Conservation (phyloP, 345 rosid species). For the Sisymbrium altissimum region DNA sequence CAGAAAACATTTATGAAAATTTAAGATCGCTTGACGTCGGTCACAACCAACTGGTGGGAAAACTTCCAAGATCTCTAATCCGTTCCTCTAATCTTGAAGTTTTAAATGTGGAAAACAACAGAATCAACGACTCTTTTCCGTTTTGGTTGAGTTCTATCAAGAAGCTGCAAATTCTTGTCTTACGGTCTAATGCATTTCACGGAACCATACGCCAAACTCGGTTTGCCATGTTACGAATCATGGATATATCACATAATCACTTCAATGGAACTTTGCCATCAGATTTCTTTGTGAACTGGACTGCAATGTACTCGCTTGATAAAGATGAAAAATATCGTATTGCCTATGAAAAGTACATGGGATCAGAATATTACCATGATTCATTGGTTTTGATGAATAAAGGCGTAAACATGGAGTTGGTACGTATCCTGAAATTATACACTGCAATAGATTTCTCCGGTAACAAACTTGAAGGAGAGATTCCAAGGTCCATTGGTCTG, state of each 20-base stretch:
- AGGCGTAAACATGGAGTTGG: not conserved
- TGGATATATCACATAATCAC: not conserved
- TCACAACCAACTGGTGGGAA: not conserved
- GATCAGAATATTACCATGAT: not conserved
- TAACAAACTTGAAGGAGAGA: not conserved
- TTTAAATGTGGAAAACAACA: not conserved
- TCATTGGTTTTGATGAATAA: not conserved
- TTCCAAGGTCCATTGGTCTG: not conserved
- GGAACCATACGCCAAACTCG: not conserved
- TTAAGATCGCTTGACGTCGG: not conserved
- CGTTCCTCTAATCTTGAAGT: not conserved
- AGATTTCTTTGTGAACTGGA: not conserved
- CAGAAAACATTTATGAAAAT: not conserved
- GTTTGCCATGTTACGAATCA: not conserved
- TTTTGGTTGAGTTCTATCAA: not conserved
- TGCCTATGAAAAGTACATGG: not conserved
- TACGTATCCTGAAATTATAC: not conserved
- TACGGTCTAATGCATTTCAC: not conserved
- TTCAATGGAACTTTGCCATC: not conserved
- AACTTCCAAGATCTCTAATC: not conserved
- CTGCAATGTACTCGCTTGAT: not conserved
- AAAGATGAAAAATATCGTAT: not conserved
- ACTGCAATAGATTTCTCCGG: not conserved
- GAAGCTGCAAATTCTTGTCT: not conserved
- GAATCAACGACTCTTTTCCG: not conserved